These are phyloP conservation scores for Mixia osmundae DNA, from an alignment of 1,284 basidiomycete genomes.

Conservation along the genomic window DNA sequence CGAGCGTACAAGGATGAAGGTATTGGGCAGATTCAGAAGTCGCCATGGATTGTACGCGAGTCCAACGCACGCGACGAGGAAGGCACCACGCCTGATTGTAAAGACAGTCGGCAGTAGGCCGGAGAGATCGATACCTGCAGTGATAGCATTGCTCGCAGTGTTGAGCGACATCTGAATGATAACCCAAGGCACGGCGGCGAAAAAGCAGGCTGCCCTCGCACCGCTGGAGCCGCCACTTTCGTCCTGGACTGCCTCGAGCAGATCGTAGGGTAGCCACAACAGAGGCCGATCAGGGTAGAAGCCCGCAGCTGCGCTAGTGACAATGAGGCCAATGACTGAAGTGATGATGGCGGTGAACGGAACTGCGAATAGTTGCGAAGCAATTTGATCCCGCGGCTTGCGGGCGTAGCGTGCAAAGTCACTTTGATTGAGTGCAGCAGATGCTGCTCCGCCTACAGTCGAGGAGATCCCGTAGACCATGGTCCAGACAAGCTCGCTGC, in stretches of 20 bases:
- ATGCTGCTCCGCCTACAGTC: constrained; percentile 15
- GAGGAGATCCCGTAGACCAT: constrained; percentile 19
- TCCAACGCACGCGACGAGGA: constrained; percentile 4
- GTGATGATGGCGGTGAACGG: constrained; percentile 16
- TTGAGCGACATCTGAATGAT: constrained; percentile 13
- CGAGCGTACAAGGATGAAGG: neutral
- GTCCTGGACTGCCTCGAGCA: constrained; percentile 15
- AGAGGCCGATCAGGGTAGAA: constrained; percentile 2
- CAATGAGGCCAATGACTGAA: constrained; percentile 16
- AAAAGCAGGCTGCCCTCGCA: constrained; percentile 16
- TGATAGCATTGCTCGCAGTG: constrained; percentile 14
- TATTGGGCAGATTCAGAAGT: neutral
- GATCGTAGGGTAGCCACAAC: constrained; percentile 16
- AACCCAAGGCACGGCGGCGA: constrained; percentile 14
- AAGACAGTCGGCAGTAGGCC: constrained; percentile 7
- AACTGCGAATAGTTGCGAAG: constrained; percentile 16
- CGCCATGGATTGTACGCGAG: constrained; percentile 4
- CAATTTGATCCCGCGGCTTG: constrained; percentile 14
- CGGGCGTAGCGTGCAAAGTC: constrained; percentile 18
- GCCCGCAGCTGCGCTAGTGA: constrained; percentile 11
- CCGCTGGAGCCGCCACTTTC: constrained; percentile 13
- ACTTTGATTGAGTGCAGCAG: constrained; percentile 17
- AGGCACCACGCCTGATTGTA: constrained; percentile 5
- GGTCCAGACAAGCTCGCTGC: constrained; percentile 11
- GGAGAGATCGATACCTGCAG: constrained; percentile 18